Percentiles rank a stretch among this genome's conserved stretches.
These are phyloP conservation scores for Carex parvula DNA, from an alignment of 176 grass and related monocot species.

Conservation along the genomic window DNA sequence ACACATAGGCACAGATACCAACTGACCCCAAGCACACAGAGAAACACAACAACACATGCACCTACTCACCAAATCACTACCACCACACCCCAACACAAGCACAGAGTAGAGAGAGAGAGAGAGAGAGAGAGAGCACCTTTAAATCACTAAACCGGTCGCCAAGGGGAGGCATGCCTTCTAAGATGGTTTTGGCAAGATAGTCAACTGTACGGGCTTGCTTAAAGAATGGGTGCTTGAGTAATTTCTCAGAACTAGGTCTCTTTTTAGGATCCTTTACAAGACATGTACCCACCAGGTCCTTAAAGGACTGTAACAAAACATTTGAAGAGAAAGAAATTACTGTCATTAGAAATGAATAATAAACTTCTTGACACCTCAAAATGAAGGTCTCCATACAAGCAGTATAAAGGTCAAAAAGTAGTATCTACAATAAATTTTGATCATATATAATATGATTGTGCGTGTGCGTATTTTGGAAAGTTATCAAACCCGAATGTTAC, in stretches of 20 bases:
- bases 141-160: constrained; percentile 74
- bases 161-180: constrained; percentile 69
- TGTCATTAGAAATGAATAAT: neutral
- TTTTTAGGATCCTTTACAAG: constrained; percentile 96
- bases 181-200: constrained; percentile 57
- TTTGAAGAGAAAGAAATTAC: constrained; percentile 1
- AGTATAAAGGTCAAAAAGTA: neutral
- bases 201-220: constrained; percentile 72
- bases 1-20: neutral
- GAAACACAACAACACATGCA: neutral
- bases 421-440: neutral
- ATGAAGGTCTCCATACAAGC: neutral
- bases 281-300: constrained; percentile 80
- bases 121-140: constrained; percentile 56
- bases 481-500: neutral
- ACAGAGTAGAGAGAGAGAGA: neutral
- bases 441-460: neutral
- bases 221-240: constrained; percentile 93
- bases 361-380: neutral
- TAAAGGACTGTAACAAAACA: constrained; percentile 69
- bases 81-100: neutral
- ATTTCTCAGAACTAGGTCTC: constrained; percentile 78
- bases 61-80: neutral
- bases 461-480: neutral
- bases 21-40: neutral